Base-by-base conservation (phyloP, 177 flowering plant genomes). In the Tripterygium wilfordii region DNA sequence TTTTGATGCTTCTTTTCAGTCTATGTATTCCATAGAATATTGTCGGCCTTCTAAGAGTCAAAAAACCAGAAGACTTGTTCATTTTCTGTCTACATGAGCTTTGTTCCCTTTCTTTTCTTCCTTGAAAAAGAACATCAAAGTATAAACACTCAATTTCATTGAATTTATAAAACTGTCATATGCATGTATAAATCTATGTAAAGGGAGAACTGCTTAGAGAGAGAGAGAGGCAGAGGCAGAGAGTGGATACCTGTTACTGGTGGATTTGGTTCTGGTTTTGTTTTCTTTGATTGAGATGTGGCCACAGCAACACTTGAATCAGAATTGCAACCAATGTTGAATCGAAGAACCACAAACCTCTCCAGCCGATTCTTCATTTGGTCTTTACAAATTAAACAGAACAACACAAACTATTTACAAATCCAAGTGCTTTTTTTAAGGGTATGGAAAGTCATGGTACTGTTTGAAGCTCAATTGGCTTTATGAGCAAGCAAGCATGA, bases 251-350 rank as follows among this genome's bases (percentile, higher is more conserved):
- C n/a, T n/a, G n/a, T n/a, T n/a, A n/a, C n/a, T n/a, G n/a, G n/a
- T n/a, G n/a, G n/a, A n/a, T n/a, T n/a, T n/a, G n/a, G n/a, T n/a
- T n/a, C n/a, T n/a, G n/a, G n/a, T n/a, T n/a, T n/a, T n/a, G n/a
- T n/a, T n/a, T n/a, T n/a, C n/a, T n/a, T n/a, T n/a, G n/a, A n/a
- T n/a, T n/a, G n/a, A n/a, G n/a, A n/a, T n/a, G n/a, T n/a, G 10
- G 57, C 58, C 16, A 73, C 57, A 42, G 58, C 66, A 8, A 75
- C 63, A 30, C 87, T 80, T 4, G 82, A 68, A 2, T 76, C 46
- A 31, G 82, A 76, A 37, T 58, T 66, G 36, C 88, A 81, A 6
- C 88, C 79, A 13, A 67, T 54, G 33, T 78, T 64, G 59, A 81
- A 73, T 21, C 82, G 82, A 61, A 78, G 69, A 38, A 81, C 58